Conservation (phyloP, 805 yeast species). For the Saccharomycopsis synnaedendra region DNA sequence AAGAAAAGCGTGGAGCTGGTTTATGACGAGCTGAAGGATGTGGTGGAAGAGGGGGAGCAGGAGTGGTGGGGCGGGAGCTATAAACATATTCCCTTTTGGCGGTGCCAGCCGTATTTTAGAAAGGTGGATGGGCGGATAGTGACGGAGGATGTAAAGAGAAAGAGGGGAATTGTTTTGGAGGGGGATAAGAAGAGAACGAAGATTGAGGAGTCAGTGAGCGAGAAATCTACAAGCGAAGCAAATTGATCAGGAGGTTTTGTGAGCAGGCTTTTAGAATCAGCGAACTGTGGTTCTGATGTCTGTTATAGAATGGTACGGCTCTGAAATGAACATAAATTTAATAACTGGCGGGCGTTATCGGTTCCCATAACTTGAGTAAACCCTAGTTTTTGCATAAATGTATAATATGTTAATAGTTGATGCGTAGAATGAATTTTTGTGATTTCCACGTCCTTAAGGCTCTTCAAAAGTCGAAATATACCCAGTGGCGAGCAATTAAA, state of each 20-base stretch:
- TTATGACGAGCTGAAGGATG: slow-evolving; percentile 38
- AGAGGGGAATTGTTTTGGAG: neutral
- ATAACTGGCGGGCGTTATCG: too few relatives aligned
- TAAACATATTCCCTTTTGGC: slow-evolving; percentile 82
- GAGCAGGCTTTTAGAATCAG: too few relatives aligned
- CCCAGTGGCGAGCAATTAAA: too few relatives aligned
- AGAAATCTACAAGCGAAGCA: neutral
- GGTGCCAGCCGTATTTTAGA: slow-evolving; percentile 92
- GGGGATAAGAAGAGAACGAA: slow-evolving; percentile 1
- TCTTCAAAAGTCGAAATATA: too few relatives aligned
- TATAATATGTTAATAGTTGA: too few relatives aligned
- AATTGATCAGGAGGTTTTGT: neutral
- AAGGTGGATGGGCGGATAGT: slow-evolving; percentile 59
- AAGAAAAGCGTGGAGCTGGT: slow-evolving; percentile 54
- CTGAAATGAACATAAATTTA: too few relatives aligned
- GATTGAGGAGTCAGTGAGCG: neutral
- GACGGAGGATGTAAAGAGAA: neutral
- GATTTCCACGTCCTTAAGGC: too few relatives aligned
- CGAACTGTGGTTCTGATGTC: too few relatives aligned
- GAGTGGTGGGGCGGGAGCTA: slow-evolving; percentile 28
- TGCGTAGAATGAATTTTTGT: too few relatives aligned
- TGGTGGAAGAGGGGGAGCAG: slow-evolving; percentile 47
- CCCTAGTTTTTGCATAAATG: too few relatives aligned
- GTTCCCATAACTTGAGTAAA: too few relatives aligned
- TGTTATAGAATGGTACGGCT: too few relatives aligned